Percentiles rank a stretch among this genome's conserved stretches.
Evolutionary conservation across 1,284 basidiomycete species (phyloP).

Genomic region (Apiotrichum gamsii): DNA sequence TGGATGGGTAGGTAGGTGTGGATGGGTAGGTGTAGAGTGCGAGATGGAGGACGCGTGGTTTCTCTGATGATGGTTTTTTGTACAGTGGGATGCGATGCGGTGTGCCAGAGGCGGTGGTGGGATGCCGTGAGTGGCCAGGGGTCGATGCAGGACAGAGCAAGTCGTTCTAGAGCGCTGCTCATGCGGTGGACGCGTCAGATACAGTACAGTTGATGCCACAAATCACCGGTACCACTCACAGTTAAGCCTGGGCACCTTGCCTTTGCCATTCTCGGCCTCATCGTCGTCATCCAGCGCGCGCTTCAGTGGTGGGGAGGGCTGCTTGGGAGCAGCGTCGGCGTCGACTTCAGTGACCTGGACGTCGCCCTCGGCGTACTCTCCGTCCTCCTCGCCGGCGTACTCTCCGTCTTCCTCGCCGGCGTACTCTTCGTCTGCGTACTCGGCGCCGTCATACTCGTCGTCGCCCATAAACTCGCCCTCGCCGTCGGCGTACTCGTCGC

Average conservation of each 20-base stretch:
- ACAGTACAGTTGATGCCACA: too few relatives aligned
- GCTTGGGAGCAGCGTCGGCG: neutral
- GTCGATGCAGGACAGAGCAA: too few relatives aligned
- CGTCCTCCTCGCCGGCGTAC: neutral
- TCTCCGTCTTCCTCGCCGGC: constrained; percentile 1
- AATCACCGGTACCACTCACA: constrained; percentile 2
- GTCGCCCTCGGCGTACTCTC: neutral
- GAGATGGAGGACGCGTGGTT: too few relatives aligned
- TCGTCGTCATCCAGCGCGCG: constrained; percentile 7
- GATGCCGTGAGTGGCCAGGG: too few relatives aligned
- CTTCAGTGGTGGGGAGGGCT: constrained; percentile 1
- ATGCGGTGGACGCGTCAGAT: too few relatives aligned
- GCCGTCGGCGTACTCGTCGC: constrained; percentile 3
- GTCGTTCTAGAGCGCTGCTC: too few relatives aligned
- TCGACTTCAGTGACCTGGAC: neutral
- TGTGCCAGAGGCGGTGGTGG: too few relatives aligned
- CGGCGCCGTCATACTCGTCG: neutral
- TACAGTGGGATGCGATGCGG: too few relatives aligned
- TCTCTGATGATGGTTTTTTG: too few relatives aligned
- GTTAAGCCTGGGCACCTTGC: constrained; percentile 11
- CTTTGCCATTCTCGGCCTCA: constrained; percentile 1
- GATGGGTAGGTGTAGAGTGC: too few relatives aligned
- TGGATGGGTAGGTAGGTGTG: too few relatives aligned
- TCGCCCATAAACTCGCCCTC: neutral
- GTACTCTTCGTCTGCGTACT: constrained; percentile 2